Base-by-base conservation (phyloP, 192 early-diverging fungal genomes). In the Gaertneriomyces sp. region DNA sequence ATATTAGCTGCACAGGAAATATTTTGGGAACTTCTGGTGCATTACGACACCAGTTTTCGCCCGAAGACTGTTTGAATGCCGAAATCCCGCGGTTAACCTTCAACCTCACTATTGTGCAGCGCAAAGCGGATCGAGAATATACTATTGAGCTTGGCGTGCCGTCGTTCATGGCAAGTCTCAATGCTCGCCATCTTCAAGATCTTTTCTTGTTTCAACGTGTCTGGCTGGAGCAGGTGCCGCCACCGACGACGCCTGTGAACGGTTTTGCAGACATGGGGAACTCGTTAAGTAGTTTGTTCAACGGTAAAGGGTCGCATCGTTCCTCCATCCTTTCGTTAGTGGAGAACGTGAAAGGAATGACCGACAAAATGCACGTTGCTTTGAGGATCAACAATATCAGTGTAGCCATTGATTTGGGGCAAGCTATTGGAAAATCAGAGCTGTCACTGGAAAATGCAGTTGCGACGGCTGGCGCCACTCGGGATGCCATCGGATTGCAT, bases 1-100 rank as follows among this genome's bases (percentile, higher is more conserved):
- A 68, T 72, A 19, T 78, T 69, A 85, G 80, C 12, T 80, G 85
- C 63, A 74, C 80, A 20, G 88, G 76, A 8, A 82, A 74, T 38
- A 77, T 90, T 25, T 64, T 71, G n/a, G 80, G 80, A 4, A 80
- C 82, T 0, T 85, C 85, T 1, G 84, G 79, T 0, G 72, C 84
- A 42, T 76, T 90, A 19, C 84, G 85, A 3, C 90, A 92, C 61
- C 70, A 80, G 14, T 92, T 89, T 62, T 92, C 90, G n/a, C 88
- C 88, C 12, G 84, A 89, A 67, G 81, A 87, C 57, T 89, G 89
- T 50, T 66, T 90, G 39, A 77, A 70, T 40, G 78, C 80, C 17
- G 80, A 78, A 63, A 74, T 88, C 14, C 82, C 85, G 16, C 71
- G 81, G n/a, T 76, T 92, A 39, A 68, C 74, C 42, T 82, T 90